phyloP scores from a whole-genome alignment of 148 eudicot genomes.

The Hydrangea macrophylla region DNA sequence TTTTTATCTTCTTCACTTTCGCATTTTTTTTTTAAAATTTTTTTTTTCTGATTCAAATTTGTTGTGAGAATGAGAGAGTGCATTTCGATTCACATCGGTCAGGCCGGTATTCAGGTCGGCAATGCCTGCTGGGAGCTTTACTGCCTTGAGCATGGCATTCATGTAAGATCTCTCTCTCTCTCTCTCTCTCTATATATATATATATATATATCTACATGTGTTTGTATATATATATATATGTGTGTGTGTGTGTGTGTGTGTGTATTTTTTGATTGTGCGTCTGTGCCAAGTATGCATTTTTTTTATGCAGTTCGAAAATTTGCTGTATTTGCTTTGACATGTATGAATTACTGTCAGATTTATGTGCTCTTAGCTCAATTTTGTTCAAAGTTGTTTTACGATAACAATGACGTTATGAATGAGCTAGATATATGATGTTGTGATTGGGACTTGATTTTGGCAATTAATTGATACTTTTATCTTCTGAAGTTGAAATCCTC shows the following conservation, averaged over 20 bases:
- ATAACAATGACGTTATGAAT: too few relatives aligned
- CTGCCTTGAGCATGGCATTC: conserved; percentile 28
- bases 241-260: too few relatives aligned
- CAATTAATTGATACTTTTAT: too few relatives aligned
- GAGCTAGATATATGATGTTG: too few relatives aligned
- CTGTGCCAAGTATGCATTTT: not conserved
- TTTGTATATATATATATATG: not conserved
- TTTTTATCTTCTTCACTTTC: not conserved
- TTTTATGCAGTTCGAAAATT: not conserved
- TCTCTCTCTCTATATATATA: not conserved
- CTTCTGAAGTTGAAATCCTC: too few relatives aligned
- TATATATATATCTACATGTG: not conserved
- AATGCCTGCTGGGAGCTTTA: conserved; percentile 32
- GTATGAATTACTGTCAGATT: not conserved
- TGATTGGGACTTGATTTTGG: too few relatives aligned
- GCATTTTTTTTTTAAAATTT: not conserved
- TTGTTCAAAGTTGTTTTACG: too few relatives aligned
- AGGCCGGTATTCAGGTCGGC: conserved; percentile 33
- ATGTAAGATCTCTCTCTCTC: conserved; percentile 7
- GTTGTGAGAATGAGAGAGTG: conserved; percentile 26
- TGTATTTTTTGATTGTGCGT: too few relatives aligned
- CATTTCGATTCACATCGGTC: conserved; percentile 29
- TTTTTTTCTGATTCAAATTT: not conserved
- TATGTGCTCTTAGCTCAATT: too few relatives aligned
- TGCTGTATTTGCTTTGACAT: not conserved